phyloP scores from a whole-genome alignment of 2,329 filamentous ascomycete genomes.

The Trichoderma sp. region DNA sequence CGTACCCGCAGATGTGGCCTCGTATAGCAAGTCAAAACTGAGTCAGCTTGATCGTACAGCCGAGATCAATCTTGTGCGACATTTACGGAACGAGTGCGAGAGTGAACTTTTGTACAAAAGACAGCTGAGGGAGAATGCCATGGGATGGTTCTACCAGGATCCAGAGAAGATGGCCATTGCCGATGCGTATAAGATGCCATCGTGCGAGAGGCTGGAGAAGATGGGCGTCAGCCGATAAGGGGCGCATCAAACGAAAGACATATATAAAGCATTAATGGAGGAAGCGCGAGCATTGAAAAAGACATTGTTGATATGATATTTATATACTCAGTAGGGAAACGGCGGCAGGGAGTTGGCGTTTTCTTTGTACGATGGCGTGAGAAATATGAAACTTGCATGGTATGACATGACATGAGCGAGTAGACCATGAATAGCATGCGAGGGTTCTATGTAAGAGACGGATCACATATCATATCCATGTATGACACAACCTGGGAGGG shows the following conservation, averaged over 20 bases:
- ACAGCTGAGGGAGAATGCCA: constrained; percentile 72
- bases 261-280: background rate
- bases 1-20: constrained; percentile 73
- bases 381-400: constrained; percentile 19
- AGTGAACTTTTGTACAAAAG: constrained; percentile 67
- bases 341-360: constrained; percentile 22
- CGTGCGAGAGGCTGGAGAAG: constrained; percentile 54
- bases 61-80: constrained; percentile 70
- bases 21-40: constrained; percentile 70
- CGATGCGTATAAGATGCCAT: constrained; percentile 51
- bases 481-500: background rate
- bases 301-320: constrained; percentile 21
- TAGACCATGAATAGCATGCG: constrained; percentile 15
- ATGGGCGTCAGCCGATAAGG: constrained; percentile 39
- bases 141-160: constrained; percentile 86
- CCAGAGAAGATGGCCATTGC: constrained; percentile 76
- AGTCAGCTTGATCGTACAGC: constrained; percentile 74
- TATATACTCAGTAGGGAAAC: constrained; percentile 16
- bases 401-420: constrained; percentile 13
- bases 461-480: constrained; percentile 7
- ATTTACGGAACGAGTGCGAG: constrained; percentile 72
- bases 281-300: constrained; percentile 2
- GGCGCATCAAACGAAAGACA: background rate
- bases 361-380: constrained; percentile 23
- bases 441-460: constrained; percentile 15